Percentiles rank a stretch among this genome's conserved stretches.
Evolutionary conservation across 2,329 filamentous ascomycete genomes (phyloP).

Genomic region (Penicillium hesseltinei): DNA sequence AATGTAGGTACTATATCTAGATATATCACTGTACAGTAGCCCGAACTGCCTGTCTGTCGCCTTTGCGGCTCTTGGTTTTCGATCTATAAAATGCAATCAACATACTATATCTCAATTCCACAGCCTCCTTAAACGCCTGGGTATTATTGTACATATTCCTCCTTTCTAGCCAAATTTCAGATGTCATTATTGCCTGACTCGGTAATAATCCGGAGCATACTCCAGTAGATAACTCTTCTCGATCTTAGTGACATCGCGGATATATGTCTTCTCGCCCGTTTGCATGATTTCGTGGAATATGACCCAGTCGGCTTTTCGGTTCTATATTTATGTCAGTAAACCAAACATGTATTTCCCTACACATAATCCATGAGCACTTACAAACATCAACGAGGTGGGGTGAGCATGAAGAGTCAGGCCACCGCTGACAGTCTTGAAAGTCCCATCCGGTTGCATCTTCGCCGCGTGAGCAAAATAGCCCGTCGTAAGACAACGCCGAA

Average conservation of each 20-base stretch:
- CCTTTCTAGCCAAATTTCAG: background rate
- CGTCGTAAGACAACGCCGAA: constrained; percentile 78
- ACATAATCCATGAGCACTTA: constrained; percentile 38
- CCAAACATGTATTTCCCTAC: background rate
- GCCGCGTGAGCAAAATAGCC: constrained; percentile 94
- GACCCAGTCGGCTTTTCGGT: constrained; percentile 94
- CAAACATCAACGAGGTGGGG: constrained; percentile 88
- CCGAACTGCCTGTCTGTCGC: background rate
- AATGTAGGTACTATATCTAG: background rate
- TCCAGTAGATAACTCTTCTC: constrained; percentile 90
- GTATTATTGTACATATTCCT: constrained; percentile 12
- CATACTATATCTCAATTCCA: background rate
- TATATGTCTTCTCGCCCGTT: constrained; percentile 82
- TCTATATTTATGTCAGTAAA: constrained; percentile 45
- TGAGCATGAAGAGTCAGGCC: constrained; percentile 78
- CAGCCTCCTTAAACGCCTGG: constrained; percentile 8
- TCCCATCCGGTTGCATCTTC: constrained; percentile 89
- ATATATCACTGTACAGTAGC: background rate
- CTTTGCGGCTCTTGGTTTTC: background rate
- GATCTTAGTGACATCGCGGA: constrained; percentile 88
- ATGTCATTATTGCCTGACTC: constrained; percentile 44
- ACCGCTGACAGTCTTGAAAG: constrained; percentile 80
- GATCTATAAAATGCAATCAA: background rate
- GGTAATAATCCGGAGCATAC: constrained; percentile 82
- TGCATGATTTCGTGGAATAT: constrained; percentile 93